Conservation (phyloP, 768 basidiomycete genomes). For the Rubroboletus satanas region DNA sequence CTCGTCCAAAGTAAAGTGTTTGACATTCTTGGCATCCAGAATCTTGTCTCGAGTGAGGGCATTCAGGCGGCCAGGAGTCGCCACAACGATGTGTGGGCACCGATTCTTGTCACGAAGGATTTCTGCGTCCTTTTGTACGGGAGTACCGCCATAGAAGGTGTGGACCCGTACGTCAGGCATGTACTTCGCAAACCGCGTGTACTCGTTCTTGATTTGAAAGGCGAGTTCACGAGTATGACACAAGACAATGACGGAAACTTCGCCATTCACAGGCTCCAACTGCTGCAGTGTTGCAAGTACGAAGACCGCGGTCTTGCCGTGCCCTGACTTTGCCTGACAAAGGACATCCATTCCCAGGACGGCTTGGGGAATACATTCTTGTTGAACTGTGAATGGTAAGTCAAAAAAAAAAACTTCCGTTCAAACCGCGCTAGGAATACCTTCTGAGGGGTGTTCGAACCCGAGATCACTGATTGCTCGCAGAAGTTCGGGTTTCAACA, state of each 20-base stretch:
- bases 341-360: conserved; percentile 99
- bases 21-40: conserved; percentile 92
- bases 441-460: conserved; percentile 99
- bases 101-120: conserved; percentile 91
- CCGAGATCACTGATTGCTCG: conserved; percentile 99
- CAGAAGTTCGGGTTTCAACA: conserved; percentile 94
- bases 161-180: conserved; percentile 98
- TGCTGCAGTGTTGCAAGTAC: conserved; percentile 97
- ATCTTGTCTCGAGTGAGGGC: conserved; percentile 94
- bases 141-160: conserved; percentile 97
- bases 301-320: conserved; percentile 98
- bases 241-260: conserved; percentile 95
- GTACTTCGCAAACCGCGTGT: conserved; percentile 98
- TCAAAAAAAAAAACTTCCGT: not conserved
- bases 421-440: conserved; percentile 38
- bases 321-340: conserved; percentile 98
- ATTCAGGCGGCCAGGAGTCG: conserved; percentile 95
- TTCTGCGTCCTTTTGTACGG: conserved; percentile 91
- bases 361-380: conserved; percentile 99
- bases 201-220: conserved; percentile 99
- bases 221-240: conserved; percentile 99
- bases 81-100: conserved; percentile 98
- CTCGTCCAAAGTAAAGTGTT: conserved; percentile 99
- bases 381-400: conserved; percentile 67
- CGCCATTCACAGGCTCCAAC: conserved; percentile 95